These are phyloP conservation scores for Cystoisospora suis DNA, from an alignment of 169 alveolate genomes.

Conservation along the genomic window DNA sequence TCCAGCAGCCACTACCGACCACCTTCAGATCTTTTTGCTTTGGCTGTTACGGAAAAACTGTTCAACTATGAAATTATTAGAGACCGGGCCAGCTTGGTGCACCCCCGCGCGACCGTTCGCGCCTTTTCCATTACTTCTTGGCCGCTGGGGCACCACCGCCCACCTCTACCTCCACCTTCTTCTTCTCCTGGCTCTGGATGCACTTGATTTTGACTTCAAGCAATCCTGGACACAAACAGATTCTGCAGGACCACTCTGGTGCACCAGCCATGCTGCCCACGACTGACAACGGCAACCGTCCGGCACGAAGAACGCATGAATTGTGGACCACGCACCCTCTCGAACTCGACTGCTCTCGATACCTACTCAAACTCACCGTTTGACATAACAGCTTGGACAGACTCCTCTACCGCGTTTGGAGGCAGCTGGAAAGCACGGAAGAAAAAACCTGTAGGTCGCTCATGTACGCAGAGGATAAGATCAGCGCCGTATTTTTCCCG, in stretches of 20 bases:
- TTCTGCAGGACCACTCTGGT: too few relatives aligned
- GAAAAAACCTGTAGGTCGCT: constrained; percentile 41
- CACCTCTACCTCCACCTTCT: constrained; percentile 14
- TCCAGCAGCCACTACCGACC: too few relatives aligned
- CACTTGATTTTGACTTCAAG: constrained; percentile 41
- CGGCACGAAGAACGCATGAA: not conserved
- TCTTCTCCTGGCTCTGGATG: constrained; percentile 39
- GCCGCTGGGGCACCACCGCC: not conserved
- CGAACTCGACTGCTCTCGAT: too few relatives aligned
- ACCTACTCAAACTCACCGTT: constrained; percentile 5
- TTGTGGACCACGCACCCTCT: not conserved
- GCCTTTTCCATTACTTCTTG: constrained; percentile 16
- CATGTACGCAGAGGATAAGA: constrained; percentile 12
- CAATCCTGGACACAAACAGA: constrained; percentile 36
- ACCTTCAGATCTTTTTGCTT: too few relatives aligned
- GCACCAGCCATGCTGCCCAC: too few relatives aligned
- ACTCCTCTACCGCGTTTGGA: constrained; percentile 29
- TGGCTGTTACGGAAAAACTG: too few relatives aligned
- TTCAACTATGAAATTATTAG: too few relatives aligned
- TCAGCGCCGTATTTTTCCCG: constrained; percentile 29
- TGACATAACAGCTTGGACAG: constrained; percentile 16
- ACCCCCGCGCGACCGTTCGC: too few relatives aligned
- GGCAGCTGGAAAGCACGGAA: constrained; percentile 32
- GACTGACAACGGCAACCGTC: not conserved
- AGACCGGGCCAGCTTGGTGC: too few relatives aligned